These are phyloP conservation scores for Blastocrithidia nonstop DNA, from an alignment of 208 protist genomes.

Conservation along the genomic window DNA sequence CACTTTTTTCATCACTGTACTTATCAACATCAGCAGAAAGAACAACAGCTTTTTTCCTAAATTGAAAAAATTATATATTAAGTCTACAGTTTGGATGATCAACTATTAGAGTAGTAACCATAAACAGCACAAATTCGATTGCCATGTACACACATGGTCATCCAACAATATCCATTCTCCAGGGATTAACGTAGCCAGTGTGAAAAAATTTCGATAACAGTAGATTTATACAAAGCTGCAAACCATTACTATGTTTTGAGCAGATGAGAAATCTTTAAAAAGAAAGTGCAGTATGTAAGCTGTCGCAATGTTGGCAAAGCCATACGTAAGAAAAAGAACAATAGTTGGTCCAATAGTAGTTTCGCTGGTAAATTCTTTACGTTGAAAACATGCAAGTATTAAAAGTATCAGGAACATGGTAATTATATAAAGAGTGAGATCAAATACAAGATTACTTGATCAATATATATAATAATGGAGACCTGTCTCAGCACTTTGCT, in stretches of 20 bases:
- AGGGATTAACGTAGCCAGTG: slow-evolving; percentile 24
- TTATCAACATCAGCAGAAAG: no score
- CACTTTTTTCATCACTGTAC: no score
- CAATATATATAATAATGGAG: slow-evolving; percentile 49
- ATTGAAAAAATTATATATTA: no score
- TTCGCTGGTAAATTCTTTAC: slow-evolving; percentile 22
- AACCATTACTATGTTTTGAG: slow-evolving; percentile 16
- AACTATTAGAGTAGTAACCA: slow-evolving; percentile 14
- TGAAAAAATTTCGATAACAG: slow-evolving; percentile 43
- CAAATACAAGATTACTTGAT: slow-evolving; percentile 51
- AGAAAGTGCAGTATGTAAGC: slow-evolving; percentile 29
- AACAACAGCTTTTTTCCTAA: no score
- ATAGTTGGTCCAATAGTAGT: slow-evolving; percentile 16
- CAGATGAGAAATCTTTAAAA: slow-evolving; percentile 14
- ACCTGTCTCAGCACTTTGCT: slow-evolving; percentile 62
- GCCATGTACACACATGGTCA: slow-evolving; percentile 37
- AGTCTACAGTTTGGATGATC: slow-evolving; percentile 43
- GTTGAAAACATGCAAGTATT: slow-evolving; percentile 25
- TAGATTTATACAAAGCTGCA: slow-evolving; percentile 27
- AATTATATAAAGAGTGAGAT: slow-evolving; percentile 23
- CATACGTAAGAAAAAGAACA: slow-evolving; percentile 22
- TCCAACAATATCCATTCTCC: slow-evolving; percentile 13
- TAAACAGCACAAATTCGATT: slow-evolving; percentile 19
- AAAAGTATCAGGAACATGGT: slow-evolving; percentile 17
- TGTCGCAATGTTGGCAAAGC: slow-evolving; percentile 37